Conservation (phyloP, 345 rosid species). For the Aurinia saxatilis region DNA sequence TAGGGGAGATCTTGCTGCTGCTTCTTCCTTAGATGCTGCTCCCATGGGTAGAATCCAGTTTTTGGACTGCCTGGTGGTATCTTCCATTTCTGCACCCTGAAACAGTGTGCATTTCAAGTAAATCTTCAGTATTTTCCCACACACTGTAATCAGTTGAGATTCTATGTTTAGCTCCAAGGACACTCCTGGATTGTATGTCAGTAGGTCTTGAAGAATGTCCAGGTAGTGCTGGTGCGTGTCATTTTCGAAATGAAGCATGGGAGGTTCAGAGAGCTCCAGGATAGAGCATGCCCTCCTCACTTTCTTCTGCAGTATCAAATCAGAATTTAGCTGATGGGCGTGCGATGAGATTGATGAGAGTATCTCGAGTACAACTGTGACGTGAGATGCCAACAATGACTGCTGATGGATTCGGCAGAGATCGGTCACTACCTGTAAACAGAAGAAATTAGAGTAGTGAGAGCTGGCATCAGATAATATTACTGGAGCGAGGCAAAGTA, state of each 20-base stretch:
- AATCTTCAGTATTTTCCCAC: constrained; percentile 49
- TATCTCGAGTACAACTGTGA: constrained; percentile 43
- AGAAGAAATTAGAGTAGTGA: constrained; percentile 6
- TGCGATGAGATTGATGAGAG: constrained; percentile 57
- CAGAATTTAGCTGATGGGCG: constrained; percentile 58
- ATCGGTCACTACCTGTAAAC: constrained; percentile 61
- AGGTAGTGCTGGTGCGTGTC: constrained; percentile 72
- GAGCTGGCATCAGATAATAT: background rate
- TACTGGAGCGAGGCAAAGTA: constrained; percentile 1
- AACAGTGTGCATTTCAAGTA: constrained; percentile 50
- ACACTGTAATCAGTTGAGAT: constrained; percentile 43
- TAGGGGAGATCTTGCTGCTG: constrained; percentile 62
- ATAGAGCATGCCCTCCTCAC: constrained; percentile 64
- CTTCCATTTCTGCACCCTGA: constrained; percentile 20
- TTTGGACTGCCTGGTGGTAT: constrained; percentile 22
- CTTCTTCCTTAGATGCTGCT: constrained; percentile 69
- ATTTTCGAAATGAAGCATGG: constrained; percentile 78
- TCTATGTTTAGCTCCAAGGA: constrained; percentile 51
- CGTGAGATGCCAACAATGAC: constrained; percentile 42
- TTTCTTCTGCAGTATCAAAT: constrained; percentile 48
- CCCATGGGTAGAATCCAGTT: constrained; percentile 70
- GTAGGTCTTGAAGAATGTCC: constrained; percentile 50
- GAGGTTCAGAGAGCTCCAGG: constrained; percentile 72
- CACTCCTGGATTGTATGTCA: constrained; percentile 33
- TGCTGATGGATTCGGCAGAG: constrained; percentile 44